phyloP scores from a whole-genome alignment of 1,139 yeast genomes.

The Torulaspora pretoriensis region DNA sequence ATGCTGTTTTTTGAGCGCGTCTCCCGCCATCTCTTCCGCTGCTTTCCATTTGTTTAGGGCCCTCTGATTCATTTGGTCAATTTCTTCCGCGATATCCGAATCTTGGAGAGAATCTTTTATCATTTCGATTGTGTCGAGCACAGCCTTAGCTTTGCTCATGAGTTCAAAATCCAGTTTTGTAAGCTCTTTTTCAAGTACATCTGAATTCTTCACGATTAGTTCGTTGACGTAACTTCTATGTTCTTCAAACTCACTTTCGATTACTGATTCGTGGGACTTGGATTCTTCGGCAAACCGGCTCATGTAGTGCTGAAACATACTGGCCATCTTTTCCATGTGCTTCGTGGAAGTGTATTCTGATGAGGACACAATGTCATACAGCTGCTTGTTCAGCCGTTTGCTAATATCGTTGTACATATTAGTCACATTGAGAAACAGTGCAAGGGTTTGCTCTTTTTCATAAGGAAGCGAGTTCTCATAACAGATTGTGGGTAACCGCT shows the following conservation, averaged over 20 bases:
- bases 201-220: constrained; percentile 8
- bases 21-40: constrained; percentile 8
- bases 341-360: constrained; percentile 11
- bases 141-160: constrained; percentile 7
- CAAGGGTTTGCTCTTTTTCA: constrained; percentile 49
- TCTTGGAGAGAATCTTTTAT: constrained; percentile 13
- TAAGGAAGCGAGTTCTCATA: constrained; percentile 49
- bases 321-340: constrained; percentile 12
- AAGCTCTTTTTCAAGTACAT: constrained; percentile 8
- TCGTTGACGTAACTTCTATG: constrained; percentile 16
- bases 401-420: constrained; percentile 30
- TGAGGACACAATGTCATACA: constrained; percentile 8
- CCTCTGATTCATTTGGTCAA: constrained; percentile 13
- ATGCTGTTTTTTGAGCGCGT: constrained; percentile 5
- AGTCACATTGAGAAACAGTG: constrained; percentile 48
- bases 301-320: constrained; percentile 12
- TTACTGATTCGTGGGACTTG: constrained; percentile 12
- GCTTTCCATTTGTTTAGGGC: constrained; percentile 14
- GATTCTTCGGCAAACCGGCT: constrained; percentile 10
- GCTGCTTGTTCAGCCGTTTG: constrained; percentile 19
- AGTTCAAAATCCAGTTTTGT: constrained; percentile 13
- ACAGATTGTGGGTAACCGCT: constrained; percentile 47
- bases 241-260: constrained; percentile 18
- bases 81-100: constrained; percentile 12
- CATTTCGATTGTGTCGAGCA: constrained; percentile 11